A percentile compares a stretch with the other conserved stretches of the same genome.
Conservation (phyloP, 2,329 filamentous ascomycete species). For the Ampelomyces quisqualis region DNA sequence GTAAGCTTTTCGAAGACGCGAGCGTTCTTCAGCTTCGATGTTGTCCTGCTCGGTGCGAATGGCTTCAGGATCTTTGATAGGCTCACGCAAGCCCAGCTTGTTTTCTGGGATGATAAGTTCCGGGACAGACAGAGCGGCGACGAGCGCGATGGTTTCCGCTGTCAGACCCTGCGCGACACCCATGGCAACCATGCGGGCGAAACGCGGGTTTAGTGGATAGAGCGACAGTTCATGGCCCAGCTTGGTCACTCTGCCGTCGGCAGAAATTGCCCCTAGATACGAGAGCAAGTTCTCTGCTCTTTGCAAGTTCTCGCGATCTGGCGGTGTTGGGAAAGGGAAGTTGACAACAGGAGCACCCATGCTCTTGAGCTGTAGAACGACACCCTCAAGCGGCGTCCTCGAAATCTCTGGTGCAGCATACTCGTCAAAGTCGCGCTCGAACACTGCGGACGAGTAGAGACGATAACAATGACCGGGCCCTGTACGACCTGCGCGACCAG, state of each 20-base stretch:
- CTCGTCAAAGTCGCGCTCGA: constrained; percentile 81
- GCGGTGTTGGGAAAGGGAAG: constrained; percentile 94
- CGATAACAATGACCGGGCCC: constrained; percentile 95
- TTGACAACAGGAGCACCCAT: constrained; percentile 92
- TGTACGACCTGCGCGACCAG: constrained; percentile 91
- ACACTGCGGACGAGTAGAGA: constrained; percentile 91
- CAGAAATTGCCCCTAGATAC: constrained; percentile 78
- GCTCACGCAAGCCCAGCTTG: constrained; percentile 65
- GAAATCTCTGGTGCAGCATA: constrained; percentile 87
- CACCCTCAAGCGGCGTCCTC: constrained; percentile 82
- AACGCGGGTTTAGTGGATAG: constrained; percentile 88
- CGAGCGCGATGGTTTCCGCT: constrained; percentile 82
- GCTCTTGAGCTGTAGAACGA: constrained; percentile 90
- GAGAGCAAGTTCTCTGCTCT: constrained; percentile 84
- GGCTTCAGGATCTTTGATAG: constrained; percentile 47
- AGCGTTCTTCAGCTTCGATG: constrained; percentile 68
- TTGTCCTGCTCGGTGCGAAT: constrained; percentile 66
- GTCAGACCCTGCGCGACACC: constrained; percentile 80
- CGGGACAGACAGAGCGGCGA: constrained; percentile 82
- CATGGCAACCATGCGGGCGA: constrained; percentile 86
- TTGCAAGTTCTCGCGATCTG: constrained; percentile 71
- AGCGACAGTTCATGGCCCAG: constrained; percentile 79
- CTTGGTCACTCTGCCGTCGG: constrained; percentile 72
- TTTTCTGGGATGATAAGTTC: constrained; percentile 84
- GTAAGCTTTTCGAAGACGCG: constrained; percentile 63